A percentile compares a stretch with the other conserved stretches of the same genome.
These are phyloP conservation scores for Globisporangium sylvaticum DNA, from an alignment of 352 stramenopile species.

Conservation along the genomic window DNA sequence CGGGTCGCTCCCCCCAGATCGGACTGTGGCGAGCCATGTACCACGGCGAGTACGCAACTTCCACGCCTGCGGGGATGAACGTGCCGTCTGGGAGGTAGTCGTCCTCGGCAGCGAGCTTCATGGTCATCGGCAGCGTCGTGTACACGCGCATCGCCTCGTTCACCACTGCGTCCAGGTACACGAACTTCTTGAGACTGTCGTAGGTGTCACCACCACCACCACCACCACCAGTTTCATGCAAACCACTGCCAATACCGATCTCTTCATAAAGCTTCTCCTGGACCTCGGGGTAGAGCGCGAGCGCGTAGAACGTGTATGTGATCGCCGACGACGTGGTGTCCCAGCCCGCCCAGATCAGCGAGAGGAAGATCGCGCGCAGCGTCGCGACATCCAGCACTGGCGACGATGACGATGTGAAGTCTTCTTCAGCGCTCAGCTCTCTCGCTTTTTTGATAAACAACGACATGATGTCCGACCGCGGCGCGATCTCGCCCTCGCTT, in stretches of 20 bases:
- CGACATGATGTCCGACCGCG: slow-evolving; percentile 40
- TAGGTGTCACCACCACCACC: slow-evolving; percentile 20
- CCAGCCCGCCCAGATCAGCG: slow-evolving; percentile 43
- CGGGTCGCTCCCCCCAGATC: slow-evolving; percentile 16
- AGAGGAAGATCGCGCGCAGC: slow-evolving; percentile 66
- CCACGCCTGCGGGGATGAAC: slow-evolving; percentile 48
- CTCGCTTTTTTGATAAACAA: slow-evolving; percentile 51
- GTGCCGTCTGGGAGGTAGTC: slow-evolving; percentile 13
- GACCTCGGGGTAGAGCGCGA: slow-evolving; percentile 50
- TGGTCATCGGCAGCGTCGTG: slow-evolving; percentile 65
- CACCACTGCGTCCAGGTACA: slow-evolving; percentile 66
- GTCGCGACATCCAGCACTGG: slow-evolving; percentile 21
- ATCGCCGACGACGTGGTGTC: slow-evolving; percentile 2
- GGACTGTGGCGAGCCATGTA: slow-evolving; percentile 16
- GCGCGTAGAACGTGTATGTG: slow-evolving; percentile 24
- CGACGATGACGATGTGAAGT: not conserved
- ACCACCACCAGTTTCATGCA: not conserved
- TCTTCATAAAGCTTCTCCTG: slow-evolving; percentile 55
- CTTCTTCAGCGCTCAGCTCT: slow-evolving; percentile 14
- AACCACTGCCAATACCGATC: slow-evolving; percentile 10
- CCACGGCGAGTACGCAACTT: slow-evolving; percentile 70
- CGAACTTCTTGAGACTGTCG: slow-evolving; percentile 51
- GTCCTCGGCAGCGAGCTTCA: slow-evolving; percentile 30
- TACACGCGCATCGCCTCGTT: slow-evolving; percentile 73
- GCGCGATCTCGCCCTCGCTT: slow-evolving; percentile 15